These are phyloP conservation scores for Neophaeococcomyces mojaviensis DNA, from an alignment of 2,329 filamentous ascomycete species.

Conservation along the genomic window DNA sequence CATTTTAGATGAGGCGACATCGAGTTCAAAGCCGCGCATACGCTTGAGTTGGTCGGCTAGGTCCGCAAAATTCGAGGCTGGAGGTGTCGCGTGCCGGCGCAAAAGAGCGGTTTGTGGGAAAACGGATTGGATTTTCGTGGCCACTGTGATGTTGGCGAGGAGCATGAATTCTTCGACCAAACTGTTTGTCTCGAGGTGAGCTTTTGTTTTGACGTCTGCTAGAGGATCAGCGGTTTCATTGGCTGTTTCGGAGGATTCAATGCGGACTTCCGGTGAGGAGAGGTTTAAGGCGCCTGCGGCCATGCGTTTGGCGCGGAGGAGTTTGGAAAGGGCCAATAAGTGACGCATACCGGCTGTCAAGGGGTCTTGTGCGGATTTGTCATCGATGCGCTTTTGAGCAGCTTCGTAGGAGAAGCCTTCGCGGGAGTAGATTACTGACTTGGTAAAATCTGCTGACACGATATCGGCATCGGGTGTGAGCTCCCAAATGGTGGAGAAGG, in stretches of 20 bases:
- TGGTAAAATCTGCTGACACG: slow-evolving; percentile 79
- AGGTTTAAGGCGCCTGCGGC: slow-evolving; percentile 91
- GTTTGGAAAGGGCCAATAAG: slow-evolving; percentile 81
- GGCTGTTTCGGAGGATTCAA: slow-evolving; percentile 69
- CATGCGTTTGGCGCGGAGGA: slow-evolving; percentile 90
- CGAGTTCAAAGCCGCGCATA: slow-evolving; percentile 72
- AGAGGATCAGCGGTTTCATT: slow-evolving; percentile 94
- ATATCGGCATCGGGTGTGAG: slow-evolving; percentile 78
- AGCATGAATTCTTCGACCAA: slow-evolving; percentile 99
- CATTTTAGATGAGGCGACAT: slow-evolving; percentile 80
- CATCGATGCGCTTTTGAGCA: slow-evolving; percentile 89
- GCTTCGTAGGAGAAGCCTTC: slow-evolving; percentile 98
- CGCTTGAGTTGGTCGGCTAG: slow-evolving; percentile 82
- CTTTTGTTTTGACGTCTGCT: slow-evolving; percentile 84
- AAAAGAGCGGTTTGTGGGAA: slow-evolving; percentile 95
- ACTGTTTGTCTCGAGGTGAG: slow-evolving; percentile 89
- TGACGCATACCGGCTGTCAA: slow-evolving; percentile 83
- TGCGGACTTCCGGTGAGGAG: slow-evolving; percentile 94
- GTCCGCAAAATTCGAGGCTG: slow-evolving; percentile 94
- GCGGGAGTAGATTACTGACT: slow-evolving; percentile 92
- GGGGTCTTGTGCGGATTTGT: slow-evolving; percentile 76
- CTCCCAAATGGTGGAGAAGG: slow-evolving; percentile 84
- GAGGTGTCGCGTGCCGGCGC: slow-evolving; percentile 82
- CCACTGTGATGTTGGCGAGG: slow-evolving; percentile 92
- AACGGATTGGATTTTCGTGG: slow-evolving; percentile 77